phyloP scores from a whole-genome alignment of 2,329 filamentous ascomycete genomes.

The Zymoseptoria tritici region DNA sequence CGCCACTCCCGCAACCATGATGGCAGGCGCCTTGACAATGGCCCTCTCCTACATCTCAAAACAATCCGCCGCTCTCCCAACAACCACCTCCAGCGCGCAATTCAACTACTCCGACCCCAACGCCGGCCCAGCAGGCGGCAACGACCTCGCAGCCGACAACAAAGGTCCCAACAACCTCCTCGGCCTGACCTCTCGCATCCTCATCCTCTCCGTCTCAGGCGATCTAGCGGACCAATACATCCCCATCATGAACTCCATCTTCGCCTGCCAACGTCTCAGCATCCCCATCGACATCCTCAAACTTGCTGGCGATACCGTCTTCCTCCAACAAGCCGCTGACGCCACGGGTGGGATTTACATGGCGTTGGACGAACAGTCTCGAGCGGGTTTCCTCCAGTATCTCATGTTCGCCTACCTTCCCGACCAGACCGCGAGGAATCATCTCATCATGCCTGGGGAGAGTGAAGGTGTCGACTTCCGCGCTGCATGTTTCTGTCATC shows the following conservation, averaged over 20 bases:
- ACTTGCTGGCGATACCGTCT: conserved; percentile 76
- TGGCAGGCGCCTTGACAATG: conserved; percentile 83
- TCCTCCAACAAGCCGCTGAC: conserved; percentile 84
- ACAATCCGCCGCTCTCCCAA: conserved; percentile 43
- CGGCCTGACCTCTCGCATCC: conserved; percentile 69
- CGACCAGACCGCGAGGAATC: conserved; percentile 55
- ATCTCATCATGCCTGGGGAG: conserved; percentile 65
- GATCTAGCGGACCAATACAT: conserved; percentile 89
- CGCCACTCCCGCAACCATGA: conserved; percentile 69
- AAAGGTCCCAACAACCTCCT: conserved; percentile 29
- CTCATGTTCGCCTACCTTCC: conserved; percentile 91
- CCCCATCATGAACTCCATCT: conserved; percentile 96
- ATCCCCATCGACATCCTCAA: conserved; percentile 91
- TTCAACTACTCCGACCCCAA: conserved; percentile 52
- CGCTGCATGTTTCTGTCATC: conserved; percentile 96
- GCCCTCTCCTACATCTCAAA: conserved; percentile 90
- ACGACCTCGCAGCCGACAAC: conserved; percentile 43
- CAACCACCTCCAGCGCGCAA: conserved; percentile 46
- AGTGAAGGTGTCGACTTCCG: conserved; percentile 88
- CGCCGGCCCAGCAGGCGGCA: conserved; percentile 38
- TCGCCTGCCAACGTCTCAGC: conserved; percentile 79
- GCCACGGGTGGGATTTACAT: conserved; percentile 65
- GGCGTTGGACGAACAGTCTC: conserved; percentile 36
- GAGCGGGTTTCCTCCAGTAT: conserved; percentile 70
- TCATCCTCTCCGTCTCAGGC: conserved; percentile 83